Percentiles rank a stretch among this genome's conserved stretches.
Conservation (phyloP, 805 yeast genomes). For the Candida chauliodis region DNA sequence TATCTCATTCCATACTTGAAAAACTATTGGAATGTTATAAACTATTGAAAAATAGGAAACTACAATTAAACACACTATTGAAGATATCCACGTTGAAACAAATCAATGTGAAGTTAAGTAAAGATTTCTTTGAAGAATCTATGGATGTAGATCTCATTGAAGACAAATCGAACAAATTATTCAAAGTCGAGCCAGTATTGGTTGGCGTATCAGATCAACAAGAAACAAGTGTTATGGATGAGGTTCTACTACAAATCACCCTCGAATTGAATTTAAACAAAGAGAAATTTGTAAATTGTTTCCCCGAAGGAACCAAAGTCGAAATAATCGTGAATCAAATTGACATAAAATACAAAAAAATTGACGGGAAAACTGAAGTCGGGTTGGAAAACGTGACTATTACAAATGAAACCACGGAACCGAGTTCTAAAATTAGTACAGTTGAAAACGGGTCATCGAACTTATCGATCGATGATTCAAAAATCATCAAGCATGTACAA, state of each 20-base stretch:
- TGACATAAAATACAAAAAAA: constrained; percentile 8
- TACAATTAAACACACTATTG: constrained; percentile 2
- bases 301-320: constrained; percentile 8
- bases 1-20: background rate
- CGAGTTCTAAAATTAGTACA: background rate
- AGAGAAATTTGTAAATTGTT: constrained; percentile 7
- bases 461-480: constrained; percentile 7
- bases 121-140: background rate
- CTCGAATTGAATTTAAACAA: constrained; percentile 12
- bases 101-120: background rate
- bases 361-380: background rate
- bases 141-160: constrained; percentile 6
- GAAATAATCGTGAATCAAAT: constrained; percentile 11
- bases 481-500: constrained; percentile 21
- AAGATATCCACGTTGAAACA: constrained; percentile 2
- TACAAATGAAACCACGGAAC: constrained; percentile 4
- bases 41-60: background rate
- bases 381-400: constrained; percentile 9
- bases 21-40: constrained; percentile 5
- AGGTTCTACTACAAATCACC: constrained; percentile 17
- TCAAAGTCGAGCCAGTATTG: constrained; percentile 17
- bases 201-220: constrained; percentile 9
- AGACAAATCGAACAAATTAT: constrained; percentile 10
- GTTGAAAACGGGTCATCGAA: constrained; percentile 5
- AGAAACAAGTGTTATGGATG: constrained; percentile 17